Base-by-base conservation (phyloP, 768 basidiomycete species). In the Suillus weaverae region DNA sequence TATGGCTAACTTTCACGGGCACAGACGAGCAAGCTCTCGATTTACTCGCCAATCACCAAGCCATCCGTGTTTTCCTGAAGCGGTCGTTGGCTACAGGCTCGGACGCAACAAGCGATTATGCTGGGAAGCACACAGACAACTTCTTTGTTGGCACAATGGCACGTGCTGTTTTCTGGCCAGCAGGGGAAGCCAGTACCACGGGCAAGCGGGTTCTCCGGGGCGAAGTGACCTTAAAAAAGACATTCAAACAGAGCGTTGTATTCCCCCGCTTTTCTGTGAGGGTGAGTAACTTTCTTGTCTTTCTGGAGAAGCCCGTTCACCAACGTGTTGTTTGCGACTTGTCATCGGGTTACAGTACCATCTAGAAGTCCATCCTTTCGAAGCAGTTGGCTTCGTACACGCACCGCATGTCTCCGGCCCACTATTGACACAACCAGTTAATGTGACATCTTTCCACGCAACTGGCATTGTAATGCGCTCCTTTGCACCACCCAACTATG, bases 401-500 rank as follows among this genome's bases (percentile, higher is more conserved):
- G 68, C 70, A 16, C 53, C 64, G 26, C 63, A 68, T 13, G 66
- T 73, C 22, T 67, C 64, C 13, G 66, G 66, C n/a, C 73, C 74
- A 39, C 65, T 87, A 44, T 67, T 84, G 18, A 77, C 74, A 5
- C 79, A 83, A 66, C 70, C 69, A 32, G 77, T 87, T 32, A 71
- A 69, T 3, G 76, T 87, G 30, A 74, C 76, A 41, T 78, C 73
- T 62, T 75, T 77, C 55, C 78, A 80, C 33, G 70, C 80, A 5
- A 73, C 74, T 16, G 84, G 84, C 10, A 63, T 83, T 48, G 61
- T 68, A 1, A 75, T 79, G 18, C 75, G 76, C 41, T 84, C 85
- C 30, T 81, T 81, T 67, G 81, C 83, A 5, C 87, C 86, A 4
- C 85, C 85, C 11, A 83, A 83, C 26, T 87, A 86, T 63, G 76